Percentiles rank a stretch among this genome's conserved stretches.
phyloP scores from a whole-genome alignment of 805 yeast genomes.

The Yarrowia deformans region DNA sequence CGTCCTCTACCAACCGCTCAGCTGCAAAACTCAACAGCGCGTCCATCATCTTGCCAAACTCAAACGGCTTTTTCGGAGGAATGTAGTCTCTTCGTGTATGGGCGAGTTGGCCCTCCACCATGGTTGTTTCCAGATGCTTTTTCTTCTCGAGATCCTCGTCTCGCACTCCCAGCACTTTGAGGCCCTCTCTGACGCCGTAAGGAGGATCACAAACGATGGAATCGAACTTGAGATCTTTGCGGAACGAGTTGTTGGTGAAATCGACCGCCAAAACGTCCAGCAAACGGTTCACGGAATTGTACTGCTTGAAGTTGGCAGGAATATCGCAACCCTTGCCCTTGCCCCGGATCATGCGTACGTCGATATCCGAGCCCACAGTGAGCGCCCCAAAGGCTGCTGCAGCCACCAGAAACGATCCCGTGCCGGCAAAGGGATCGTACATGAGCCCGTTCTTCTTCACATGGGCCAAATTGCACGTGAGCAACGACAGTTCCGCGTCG shows the following conservation, averaged over 20 bases:
- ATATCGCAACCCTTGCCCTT: conserved; percentile 62
- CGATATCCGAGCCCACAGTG: conserved; percentile 89
- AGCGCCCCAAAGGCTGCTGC: conserved; percentile 85
- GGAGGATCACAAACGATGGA: conserved; percentile 96
- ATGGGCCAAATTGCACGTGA: conserved; percentile 86
- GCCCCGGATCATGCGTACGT: conserved; percentile 79
- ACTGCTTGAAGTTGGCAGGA: conserved; percentile 74
- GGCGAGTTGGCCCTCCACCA: conserved; percentile 83
- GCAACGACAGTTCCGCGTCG: conserved; percentile 89
- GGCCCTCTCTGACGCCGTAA: conserved; percentile 94
- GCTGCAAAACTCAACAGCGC: conserved; percentile 80
- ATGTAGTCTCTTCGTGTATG: conserved; percentile 80
- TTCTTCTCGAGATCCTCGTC: conserved; percentile 72
- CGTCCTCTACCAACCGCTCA: conserved; percentile 70
- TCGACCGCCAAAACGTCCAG: conserved; percentile 90
- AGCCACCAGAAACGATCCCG: conserved; percentile 91
- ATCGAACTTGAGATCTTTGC: conserved; percentile 69
- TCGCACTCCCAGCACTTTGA: conserved; percentile 88
- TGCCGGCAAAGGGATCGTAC: conserved; percentile 96
- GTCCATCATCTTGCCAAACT: conserved; percentile 74
- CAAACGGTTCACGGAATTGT: conserved; percentile 62
- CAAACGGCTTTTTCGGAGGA: conserved; percentile 91
- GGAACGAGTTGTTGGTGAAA: conserved; percentile 87
- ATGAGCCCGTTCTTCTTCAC: conserved; percentile 68
- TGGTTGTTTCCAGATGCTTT: conserved; percentile 48